Base-by-base conservation (phyloP, 805 yeast species). In the Saturnispora serradocipensis region DNA sequence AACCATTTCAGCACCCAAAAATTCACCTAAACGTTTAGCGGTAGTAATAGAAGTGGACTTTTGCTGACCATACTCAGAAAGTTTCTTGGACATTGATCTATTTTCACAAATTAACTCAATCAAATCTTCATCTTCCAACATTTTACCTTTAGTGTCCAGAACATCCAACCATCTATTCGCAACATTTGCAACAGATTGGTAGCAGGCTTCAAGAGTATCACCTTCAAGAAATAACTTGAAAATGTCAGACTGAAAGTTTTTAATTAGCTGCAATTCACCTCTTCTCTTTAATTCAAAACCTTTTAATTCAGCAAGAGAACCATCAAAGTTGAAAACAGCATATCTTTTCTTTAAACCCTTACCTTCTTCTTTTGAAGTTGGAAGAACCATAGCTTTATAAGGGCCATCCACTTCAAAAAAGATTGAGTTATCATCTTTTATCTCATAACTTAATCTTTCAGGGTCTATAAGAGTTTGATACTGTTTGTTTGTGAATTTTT, bases 371-470 rank as follows among this genome's bases (percentile, higher is more conserved):
- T 88, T 88, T 0, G 98, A 91, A 0, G 98, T 89, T 4, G 99
- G 99, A 48, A 93, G 74, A 52, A 93, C 80, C 99, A 93, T 93
- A 0, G 99, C 99, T 61, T 82, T 86, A 65, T 93, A 93, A 1
- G 99, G 99, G 10, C 99, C 99, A 71, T 93, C 99, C 18, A 95
- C 97, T 65, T 93, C 99, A 59, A 93, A 93, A 70, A 91, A 91
- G 67, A 93, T 93, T 15, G 97, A 86, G 67, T 93, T 93, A 61
- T 93, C 99, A 20, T 91, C 82, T 46, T 77, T 77, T 0, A 89
- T 84, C 51, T 83, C 81, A 67, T 91, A 93, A 58, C 77, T 79
- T 62, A 80, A 76, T 18, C 72, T 75, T 1, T 73, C 75, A 0
- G 87, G 82, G 62, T 91, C 96, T 1, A 78, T 80, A 46, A 90